Evolutionary conservation across 2,329 filamentous ascomycete genomes (phyloP), one percentile per base, ranked within the genome.

Genomic region (Apiospora marii): DNA sequence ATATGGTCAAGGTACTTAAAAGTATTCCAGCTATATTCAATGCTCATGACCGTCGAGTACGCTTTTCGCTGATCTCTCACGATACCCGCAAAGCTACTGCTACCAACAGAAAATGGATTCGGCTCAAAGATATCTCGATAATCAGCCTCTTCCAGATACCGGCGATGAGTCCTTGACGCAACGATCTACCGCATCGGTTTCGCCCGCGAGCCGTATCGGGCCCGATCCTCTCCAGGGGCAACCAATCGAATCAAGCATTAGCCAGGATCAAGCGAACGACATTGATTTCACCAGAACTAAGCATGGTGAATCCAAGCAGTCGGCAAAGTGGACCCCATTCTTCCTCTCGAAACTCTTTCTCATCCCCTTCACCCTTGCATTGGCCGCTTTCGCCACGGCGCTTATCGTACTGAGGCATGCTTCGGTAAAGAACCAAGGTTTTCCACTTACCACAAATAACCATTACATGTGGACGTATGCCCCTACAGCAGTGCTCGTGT

Each of bases 401-500:
- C 34, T 51, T n/a, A 49, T 53, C 68, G 43, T 70, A 14, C 43
- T 70, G n/a, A 49, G 68, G 68, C 3, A 37, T 70, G 48, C 34
- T n/a, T 70, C 68, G 22, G 68, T 19, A 44, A 44, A 70, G 34
- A 70, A 37, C 22, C 43, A 30, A 30, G 68, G 68, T 24, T 70
- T 70, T 27, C 22, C 68, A 1, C 43, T 70, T 34, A 2, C 30
- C 14, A 70, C 43, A 3, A 27, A 44, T 34, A 70, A 51, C 68
- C 16, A 37, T 34, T 70, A 70, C 44, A 19, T 48, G 22, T 70
- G 68, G 68, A 70, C 68, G 13, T 70, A 70, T 34, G 37, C 41
- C 34, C 68, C 68, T 27, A 70, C 68, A 34, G 68, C 68, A n/a
- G 46, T 70, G 30, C 46, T 70, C 41, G 68, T 70, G 10, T 34